Evolutionary conservation across 495 filamentous ascomycete genomes (phyloP).

Genomic region (Zalerion maritima): DNA sequence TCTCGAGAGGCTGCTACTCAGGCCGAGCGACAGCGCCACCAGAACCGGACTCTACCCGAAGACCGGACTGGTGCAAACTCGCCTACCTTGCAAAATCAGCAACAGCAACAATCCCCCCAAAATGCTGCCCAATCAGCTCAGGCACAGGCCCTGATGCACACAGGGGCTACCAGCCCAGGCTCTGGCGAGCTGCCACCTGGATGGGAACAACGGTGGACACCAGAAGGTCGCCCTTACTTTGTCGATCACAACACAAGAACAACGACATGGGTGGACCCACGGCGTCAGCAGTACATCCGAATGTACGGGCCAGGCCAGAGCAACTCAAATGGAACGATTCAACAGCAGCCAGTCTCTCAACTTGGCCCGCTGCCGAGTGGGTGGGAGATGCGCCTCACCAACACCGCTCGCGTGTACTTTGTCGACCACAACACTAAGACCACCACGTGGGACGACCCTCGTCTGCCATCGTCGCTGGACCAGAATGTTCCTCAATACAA

Average conservation of each 20-base stretch:
- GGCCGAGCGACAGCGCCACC: constrained; percentile 79
- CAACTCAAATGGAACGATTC: constrained; percentile 70
- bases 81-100: constrained; percentile 58
- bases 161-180: constrained; percentile 85
- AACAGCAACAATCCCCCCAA: constrained; percentile 25
- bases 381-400: constrained; percentile 98
- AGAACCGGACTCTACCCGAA: constrained; percentile 89
- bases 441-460: constrained; percentile 98
- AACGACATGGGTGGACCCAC: constrained; percentile 98
- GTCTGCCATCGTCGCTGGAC: constrained; percentile 87
- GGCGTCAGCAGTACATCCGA: constrained; percentile 92
- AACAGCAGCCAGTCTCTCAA: constrained; percentile 95
- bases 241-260: constrained; percentile 99
- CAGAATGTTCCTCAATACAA: constrained; percentile 99
- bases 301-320: constrained; percentile 86
- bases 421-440: constrained; percentile 99
- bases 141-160: constrained; percentile 79
- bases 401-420: constrained; percentile 95
- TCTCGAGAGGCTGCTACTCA: constrained; percentile 81
- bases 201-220: constrained; percentile 92
- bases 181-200: constrained; percentile 89
- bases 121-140: constrained; percentile 35
- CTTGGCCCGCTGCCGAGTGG: constrained; percentile 92
- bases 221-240: constrained; percentile 90
- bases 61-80: constrained; percentile 91